Evolutionary conservation across 345 rosid species (phyloP).

Genomic region (Rubroshorea leprosula): DNA sequence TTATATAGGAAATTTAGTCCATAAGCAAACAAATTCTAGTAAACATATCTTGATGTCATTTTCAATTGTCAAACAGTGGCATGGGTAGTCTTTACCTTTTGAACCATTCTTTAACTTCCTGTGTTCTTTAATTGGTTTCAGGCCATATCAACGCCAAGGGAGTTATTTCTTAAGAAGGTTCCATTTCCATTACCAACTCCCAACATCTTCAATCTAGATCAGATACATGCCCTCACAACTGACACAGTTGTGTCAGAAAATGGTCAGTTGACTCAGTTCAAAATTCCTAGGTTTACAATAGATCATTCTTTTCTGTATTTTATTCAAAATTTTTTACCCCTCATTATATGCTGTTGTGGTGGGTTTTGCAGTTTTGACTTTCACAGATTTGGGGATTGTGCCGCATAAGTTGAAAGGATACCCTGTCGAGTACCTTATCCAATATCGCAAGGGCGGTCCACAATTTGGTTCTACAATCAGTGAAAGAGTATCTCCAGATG

Average conservation of each 20-base stretch:
- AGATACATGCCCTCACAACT: conserved; percentile 53
- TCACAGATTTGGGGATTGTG: conserved; percentile 68
- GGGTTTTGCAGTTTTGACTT: conserved; percentile 67
- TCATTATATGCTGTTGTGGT: conserved; percentile 13
- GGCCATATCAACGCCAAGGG: conserved; percentile 82
- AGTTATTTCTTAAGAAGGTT: conserved; percentile 66
- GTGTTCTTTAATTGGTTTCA: conserved; percentile 29
- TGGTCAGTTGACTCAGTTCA: conserved; percentile 44
- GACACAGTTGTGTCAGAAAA: conserved; percentile 80
- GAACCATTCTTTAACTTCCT: neutral
- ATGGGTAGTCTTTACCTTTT: neutral
- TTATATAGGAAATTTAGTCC: neutral
- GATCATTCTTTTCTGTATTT: neutral
- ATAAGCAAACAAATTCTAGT: neutral
- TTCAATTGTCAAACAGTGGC: neutral
- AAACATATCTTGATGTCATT: neutral
- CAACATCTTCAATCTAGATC: conserved; percentile 80
- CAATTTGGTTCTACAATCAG: conserved; percentile 89
- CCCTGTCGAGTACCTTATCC: conserved; percentile 79
- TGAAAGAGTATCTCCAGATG: conserved; percentile 42
- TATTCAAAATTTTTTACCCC: neutral
- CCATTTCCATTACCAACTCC: conserved; percentile 93
- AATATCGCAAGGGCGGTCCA: conserved; percentile 93
- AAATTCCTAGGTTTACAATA: too few relatives aligned
- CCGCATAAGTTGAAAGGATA: conserved; percentile 92